These are phyloP conservation scores for Geoglossum glabrum DNA, from an alignment of 495 filamentous ascomycete species.

Conservation along the genomic window DNA sequence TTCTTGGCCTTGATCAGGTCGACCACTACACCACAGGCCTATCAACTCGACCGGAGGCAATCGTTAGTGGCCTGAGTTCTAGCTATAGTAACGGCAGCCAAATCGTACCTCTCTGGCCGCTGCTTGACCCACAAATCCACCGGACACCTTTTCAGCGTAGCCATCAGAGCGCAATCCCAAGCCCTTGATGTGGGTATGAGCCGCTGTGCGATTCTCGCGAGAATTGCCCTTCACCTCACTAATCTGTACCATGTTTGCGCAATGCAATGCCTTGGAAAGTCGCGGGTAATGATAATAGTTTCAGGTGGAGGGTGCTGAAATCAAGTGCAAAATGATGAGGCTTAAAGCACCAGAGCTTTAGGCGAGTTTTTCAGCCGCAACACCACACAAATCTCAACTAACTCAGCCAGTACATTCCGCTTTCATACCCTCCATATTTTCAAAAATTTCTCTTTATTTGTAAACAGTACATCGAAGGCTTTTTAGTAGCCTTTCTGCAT, in stretches of 20 bases:
- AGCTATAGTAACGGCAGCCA: not conserved
- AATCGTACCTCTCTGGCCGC: slow-evolving; percentile 58
- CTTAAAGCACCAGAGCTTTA: not conserved
- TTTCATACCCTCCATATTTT: not conserved
- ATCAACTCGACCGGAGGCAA: slow-evolving; percentile 2
- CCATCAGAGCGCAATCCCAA: slow-evolving; percentile 71
- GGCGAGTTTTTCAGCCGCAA: not conserved
- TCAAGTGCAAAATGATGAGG: not conserved
- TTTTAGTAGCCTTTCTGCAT: too few species aligned
- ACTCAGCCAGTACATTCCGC: not conserved
- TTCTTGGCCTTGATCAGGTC: slow-evolving; percentile 88
- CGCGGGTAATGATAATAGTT: not conserved
- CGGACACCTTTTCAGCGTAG: slow-evolving; percentile 50
- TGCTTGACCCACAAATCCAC: slow-evolving; percentile 77
- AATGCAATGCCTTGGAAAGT: not conserved
- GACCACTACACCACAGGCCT: slow-evolving; percentile 85
- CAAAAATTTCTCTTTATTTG: not conserved
- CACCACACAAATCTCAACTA: not conserved
- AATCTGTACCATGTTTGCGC: slow-evolving; percentile 63
- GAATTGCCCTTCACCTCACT: slow-evolving; percentile 88
- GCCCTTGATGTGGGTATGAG: slow-evolving; percentile 93
- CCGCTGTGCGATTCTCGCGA: slow-evolving; percentile 86
- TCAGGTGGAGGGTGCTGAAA: not conserved
- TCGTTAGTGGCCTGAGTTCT: not conserved
- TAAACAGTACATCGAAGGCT: not conserved